Percentiles rank a stretch among this genome's conserved stretches.
These are phyloP conservation scores for Pythium periplocum DNA, from an alignment of 352 stramenopile species.

Conservation along the genomic window DNA sequence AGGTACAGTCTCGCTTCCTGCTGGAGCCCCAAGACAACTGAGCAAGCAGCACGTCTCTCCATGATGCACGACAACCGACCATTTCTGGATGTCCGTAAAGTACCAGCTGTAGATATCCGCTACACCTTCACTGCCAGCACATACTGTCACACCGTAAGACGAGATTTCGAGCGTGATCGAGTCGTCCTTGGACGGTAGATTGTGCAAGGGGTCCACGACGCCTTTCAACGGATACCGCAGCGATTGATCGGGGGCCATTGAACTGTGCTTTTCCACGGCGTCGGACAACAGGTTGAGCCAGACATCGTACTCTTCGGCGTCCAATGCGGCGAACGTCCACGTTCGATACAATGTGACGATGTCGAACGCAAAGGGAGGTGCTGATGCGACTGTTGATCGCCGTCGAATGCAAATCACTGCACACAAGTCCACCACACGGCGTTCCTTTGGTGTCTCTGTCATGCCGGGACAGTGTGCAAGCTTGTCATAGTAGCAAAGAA, in stretches of 20 bases:
- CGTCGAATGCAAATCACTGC: constrained; percentile 59
- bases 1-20: background rate
- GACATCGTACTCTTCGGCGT: constrained; percentile 41
- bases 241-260: constrained; percentile 40
- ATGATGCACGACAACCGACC: constrained; percentile 57
- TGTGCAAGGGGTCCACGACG: constrained; percentile 23
- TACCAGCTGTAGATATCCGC: constrained; percentile 64
- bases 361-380: constrained; percentile 45
- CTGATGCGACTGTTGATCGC: constrained; percentile 23
- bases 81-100: constrained; percentile 77
- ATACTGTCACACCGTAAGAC: constrained; percentile 49
- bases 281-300: constrained; percentile 58
- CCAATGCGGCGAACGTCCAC: constrained; percentile 57
- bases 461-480: constrained; percentile 51
- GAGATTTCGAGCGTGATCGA: constrained; percentile 50
- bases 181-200: constrained; percentile 34
- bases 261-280: constrained; percentile 47
- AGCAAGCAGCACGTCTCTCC: constrained; percentile 52
- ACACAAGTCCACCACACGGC: constrained; percentile 61
- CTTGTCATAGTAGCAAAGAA: constrained; percentile 75
- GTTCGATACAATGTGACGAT: constrained; percentile 69
- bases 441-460: constrained; percentile 42
- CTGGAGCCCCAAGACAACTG: constrained; percentile 21
- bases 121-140: constrained; percentile 32
- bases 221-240: constrained; percentile 47